Conservation (phyloP, 768 basidiomycete genomes). For the Russula lepida region DNA sequence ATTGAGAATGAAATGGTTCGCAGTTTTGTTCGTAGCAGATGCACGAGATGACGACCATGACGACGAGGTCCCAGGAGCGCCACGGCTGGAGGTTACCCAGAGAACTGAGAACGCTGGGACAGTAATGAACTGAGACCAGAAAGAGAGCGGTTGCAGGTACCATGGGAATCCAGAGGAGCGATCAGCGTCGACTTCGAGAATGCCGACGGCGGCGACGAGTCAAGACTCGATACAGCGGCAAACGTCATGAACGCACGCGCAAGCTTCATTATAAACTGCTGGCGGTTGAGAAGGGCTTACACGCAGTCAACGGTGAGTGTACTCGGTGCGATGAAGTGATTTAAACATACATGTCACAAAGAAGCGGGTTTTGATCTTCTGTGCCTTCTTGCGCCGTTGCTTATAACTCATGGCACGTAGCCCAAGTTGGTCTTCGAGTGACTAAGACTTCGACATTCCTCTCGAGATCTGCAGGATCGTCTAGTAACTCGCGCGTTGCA, state of each 20-base stretch:
- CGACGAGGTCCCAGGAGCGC: constrained; percentile 56
- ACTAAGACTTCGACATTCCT: constrained; percentile 42
- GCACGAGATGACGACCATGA: constrained; percentile 81
- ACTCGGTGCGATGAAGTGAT: background rate
- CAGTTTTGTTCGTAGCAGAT: constrained; percentile 63
- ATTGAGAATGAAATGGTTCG: constrained; percentile 75
- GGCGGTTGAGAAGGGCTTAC: constrained; percentile 70
- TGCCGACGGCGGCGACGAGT: constrained; percentile 74
- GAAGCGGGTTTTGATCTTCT: constrained; percentile 56
- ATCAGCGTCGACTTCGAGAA: constrained; percentile 85
- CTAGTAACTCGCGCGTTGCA: constrained; percentile 37
- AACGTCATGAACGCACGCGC: constrained; percentile 83
- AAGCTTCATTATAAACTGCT: constrained; percentile 78
- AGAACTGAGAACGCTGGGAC: constrained; percentile 68
- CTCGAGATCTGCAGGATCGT: constrained; percentile 51
- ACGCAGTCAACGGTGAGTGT: constrained; percentile 2
- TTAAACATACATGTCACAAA: constrained; percentile 50
- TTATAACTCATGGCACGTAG: constrained; percentile 57
- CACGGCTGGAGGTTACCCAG: constrained; percentile 69
- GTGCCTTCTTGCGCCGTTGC: constrained; percentile 51
- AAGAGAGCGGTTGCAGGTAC: constrained; percentile 73
- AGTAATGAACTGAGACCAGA: constrained; percentile 63
- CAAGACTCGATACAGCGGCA: constrained; percentile 89
- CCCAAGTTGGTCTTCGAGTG: constrained; percentile 16
- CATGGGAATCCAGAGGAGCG: constrained; percentile 57